Base-by-base conservation (phyloP, 2,329 filamentous ascomycete species). In the Sclerotinia borealis region DNA sequence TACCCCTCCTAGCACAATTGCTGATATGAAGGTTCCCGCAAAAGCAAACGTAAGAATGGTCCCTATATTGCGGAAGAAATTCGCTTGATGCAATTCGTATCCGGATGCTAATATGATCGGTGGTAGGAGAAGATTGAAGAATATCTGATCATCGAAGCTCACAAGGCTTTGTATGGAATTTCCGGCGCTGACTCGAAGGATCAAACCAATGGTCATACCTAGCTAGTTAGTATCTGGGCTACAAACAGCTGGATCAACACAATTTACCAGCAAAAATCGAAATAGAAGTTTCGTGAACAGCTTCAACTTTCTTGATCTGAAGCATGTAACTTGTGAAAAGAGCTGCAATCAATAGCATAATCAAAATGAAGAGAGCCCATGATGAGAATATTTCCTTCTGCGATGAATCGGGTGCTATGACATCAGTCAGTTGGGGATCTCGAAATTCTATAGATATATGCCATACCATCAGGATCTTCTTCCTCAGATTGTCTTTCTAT, bases 121-220 rank as follows among this genome's bases (percentile, higher is more conserved):
- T 43, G 95, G 95, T n/a, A 99, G 89, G 15, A 99, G 85, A 51
- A 99, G 85, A 77, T 99, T 99, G 83, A 99, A 99, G 82, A 99
- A 99, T 81, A 98, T 96, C 75, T 98, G 93, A 76, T 97, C 97
- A 79, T 98, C 90, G 81, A 99, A 99, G 77, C 89, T 96, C 73
- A 99, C 92, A 68, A 91, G 87, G 74, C 91, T 90, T 76, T 93
- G 89, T 71, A 99, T 92, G 67, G 89, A 91, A 67, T 91, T 88
- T 68, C 89, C 88, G 59, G 89, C 88, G 49, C 87, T 91, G 67
- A 97, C 80, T 73, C 95, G 86, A 64, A 99, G 86, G 65, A 96
- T 84, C 71, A 99, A 81, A 7, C 95, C 95, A 65, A 99, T 92
- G 64, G 92, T 89, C 95, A 98, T 98, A 72, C 93, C 93, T 96